phyloP scores from a whole-genome alignment of 163 green algal genomes.

The Smithsoniella earleae region DNA sequence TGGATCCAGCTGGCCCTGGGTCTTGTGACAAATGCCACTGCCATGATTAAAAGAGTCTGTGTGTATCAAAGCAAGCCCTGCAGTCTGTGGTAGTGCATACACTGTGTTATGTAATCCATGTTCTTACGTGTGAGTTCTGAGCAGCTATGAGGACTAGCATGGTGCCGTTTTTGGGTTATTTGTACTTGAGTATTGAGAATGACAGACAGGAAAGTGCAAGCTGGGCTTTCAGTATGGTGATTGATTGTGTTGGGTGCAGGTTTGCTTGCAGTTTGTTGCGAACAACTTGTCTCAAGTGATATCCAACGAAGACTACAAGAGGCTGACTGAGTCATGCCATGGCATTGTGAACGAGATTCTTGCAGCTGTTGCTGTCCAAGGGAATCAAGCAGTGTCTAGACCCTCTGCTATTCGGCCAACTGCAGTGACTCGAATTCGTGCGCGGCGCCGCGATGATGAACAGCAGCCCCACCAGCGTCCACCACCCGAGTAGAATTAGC shows the following conservation, averaged over 20 bases:
- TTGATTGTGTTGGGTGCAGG: neutral
- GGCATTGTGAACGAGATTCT: conserved; percentile 29
- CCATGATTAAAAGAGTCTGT: neutral
- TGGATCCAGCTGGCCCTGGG: too few species aligned
- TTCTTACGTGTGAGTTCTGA: too few species aligned
- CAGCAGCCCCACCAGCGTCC: too few species aligned
- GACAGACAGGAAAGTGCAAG: too few species aligned
- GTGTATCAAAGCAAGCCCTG: neutral
- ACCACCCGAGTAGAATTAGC: too few species aligned
- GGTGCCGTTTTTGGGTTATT: too few species aligned
- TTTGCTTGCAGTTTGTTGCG: conserved; percentile 21
- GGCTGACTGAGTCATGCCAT: conserved; percentile 14
- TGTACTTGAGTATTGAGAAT: too few species aligned
- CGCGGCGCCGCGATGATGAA: conserved; percentile 1
- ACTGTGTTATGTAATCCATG: neutral
- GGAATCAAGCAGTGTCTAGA: neutral
- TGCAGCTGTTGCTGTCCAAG: conserved; percentile 11
- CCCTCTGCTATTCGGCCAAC: neutral
- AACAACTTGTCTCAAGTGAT: conserved; percentile 29
- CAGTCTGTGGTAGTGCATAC: neutral
- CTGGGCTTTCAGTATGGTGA: neutral
- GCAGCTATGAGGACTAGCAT: too few species aligned
- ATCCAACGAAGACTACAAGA: conserved; percentile 27
- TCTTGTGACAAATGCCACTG: neutral
- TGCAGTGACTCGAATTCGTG: neutral